Evolutionary conservation across 176 grass and related monocot species (phyloP).

Genomic region (Metroxylon sagu): DNA sequence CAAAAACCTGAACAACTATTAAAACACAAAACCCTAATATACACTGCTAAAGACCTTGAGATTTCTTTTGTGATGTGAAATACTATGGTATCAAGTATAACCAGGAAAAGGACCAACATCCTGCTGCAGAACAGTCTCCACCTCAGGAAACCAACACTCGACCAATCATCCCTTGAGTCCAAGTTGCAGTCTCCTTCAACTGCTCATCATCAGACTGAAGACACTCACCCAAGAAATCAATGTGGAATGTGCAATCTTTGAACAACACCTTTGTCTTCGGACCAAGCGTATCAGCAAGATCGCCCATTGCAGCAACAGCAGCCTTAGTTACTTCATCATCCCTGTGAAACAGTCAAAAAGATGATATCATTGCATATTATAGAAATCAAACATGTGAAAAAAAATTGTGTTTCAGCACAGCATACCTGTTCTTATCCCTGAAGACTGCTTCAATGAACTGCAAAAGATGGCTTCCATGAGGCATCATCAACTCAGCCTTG

Average conservation of each 20-base stretch:
- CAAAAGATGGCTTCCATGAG: conserved; percentile 52
- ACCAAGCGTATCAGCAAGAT: conserved; percentile 68
- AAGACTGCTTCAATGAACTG: conserved; percentile 72
- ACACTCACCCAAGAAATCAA: conserved; percentile 68
- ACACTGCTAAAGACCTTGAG: conserved; percentile 18
- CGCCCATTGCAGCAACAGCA: conserved; percentile 67
- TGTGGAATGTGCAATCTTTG: conserved; percentile 45
- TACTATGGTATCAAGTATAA: conserved; percentile 30
- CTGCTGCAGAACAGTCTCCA: conserved; percentile 4
- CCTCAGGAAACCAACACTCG: conserved; percentile 47
- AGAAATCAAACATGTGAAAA: neutral
- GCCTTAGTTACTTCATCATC: conserved; percentile 81
- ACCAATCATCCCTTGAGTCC: conserved; percentile 65
- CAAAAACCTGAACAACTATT: conserved; percentile 27
- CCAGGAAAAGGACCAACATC: conserved; percentile 17
- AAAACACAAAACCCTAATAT: conserved; percentile 30
- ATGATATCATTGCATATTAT: too few relatives aligned
- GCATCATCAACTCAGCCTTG: conserved; percentile 71
- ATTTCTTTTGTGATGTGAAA: conserved; percentile 26
- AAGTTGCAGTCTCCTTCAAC: conserved; percentile 55
- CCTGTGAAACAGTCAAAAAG: conserved; percentile 19
- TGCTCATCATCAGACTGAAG: conserved; percentile 52
- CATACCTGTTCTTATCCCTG: conserved; percentile 55
- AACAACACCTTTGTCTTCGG: conserved; percentile 52
- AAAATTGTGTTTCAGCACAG: conserved; percentile 8